Conservation (phyloP, 345 rosid genomes). For the Litchi chinensis region DNA sequence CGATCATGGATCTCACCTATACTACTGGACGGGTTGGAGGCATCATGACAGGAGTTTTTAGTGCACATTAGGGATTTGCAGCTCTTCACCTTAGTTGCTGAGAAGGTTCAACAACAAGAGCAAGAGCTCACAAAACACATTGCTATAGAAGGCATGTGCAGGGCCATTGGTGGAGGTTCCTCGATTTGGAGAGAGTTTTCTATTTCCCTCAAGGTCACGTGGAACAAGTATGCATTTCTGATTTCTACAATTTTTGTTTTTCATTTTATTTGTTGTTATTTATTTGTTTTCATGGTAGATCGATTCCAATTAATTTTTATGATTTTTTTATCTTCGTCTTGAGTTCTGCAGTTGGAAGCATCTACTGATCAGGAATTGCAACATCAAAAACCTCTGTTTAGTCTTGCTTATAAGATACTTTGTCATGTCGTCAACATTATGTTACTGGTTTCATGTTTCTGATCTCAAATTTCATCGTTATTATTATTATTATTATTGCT, state of each 20-base stretch:
- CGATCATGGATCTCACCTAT: too few species aligned
- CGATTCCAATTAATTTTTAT: too few species aligned
- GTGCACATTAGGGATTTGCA: too few species aligned
- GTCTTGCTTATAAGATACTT: conserved; percentile 79
- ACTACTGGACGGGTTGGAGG: too few species aligned
- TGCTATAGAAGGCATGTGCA: conserved; percentile 84
- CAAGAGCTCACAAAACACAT: too few species aligned
- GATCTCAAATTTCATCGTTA: neutral
- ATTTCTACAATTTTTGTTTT: neutral
- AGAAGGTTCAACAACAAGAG: too few species aligned
- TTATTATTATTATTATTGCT: neutral
- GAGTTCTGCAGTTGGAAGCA: too few species aligned
- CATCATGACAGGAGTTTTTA: too few species aligned
- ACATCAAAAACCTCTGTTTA: conserved; percentile 58
- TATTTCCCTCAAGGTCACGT: conserved; percentile 83
- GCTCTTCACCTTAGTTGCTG: too few species aligned
- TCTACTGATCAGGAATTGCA: conserved; percentile 74
- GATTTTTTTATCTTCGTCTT: too few species aligned
- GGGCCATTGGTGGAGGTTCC: conserved; percentile 79
- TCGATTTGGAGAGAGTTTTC: conserved; percentile 54
- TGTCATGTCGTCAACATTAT: conserved; percentile 65
- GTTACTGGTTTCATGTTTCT: conserved; percentile 50
- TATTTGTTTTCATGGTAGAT: too few species aligned
- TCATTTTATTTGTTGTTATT: too few species aligned
- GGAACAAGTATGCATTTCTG: conserved; percentile 56